A percentile compares a stretch with the other conserved stretches of the same genome.
Evolutionary conservation across 2,329 filamentous ascomycete genomes (phyloP).

Genomic region (Ceratocystis destructans): DNA sequence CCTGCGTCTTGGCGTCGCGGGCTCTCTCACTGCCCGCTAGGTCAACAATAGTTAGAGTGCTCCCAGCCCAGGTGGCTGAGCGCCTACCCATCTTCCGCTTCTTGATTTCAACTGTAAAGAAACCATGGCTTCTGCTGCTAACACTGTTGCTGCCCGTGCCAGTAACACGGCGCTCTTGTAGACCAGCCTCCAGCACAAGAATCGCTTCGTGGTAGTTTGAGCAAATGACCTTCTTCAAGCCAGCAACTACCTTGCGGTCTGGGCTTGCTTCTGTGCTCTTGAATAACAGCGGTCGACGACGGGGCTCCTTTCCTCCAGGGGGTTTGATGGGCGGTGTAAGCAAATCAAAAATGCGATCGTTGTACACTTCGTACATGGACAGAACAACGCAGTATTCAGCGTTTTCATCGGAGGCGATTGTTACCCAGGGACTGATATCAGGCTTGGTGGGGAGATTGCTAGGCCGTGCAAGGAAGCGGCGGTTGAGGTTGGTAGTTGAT

Average conservation of each 20-base stretch:
- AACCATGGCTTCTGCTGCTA: constrained; percentile 85
- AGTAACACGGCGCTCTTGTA: constrained; percentile 74
- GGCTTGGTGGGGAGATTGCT: constrained; percentile 61
- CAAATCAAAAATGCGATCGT: constrained; percentile 92
- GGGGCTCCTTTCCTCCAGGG: constrained; percentile 21
- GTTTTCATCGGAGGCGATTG: constrained; percentile 44
- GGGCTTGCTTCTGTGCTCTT: constrained; percentile 79
- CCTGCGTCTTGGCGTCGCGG: constrained; percentile 83
- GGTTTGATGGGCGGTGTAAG: constrained; percentile 45
- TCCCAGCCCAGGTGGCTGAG: constrained; percentile 53
- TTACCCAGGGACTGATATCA: constrained; percentile 58
- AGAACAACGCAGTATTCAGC: constrained; percentile 79
- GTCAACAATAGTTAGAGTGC: constrained; percentile 76
- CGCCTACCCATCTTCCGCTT: constrained; percentile 42
- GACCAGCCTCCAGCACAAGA: constrained; percentile 75
- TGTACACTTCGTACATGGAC: constrained; percentile 99
- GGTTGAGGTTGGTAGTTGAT: constrained; percentile 39
- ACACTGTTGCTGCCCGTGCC: constrained; percentile 89
- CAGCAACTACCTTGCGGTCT: constrained; percentile 88
- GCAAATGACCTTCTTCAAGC: constrained; percentile 81
- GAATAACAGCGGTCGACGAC: constrained; percentile 74
- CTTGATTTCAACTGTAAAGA: constrained; percentile 91
- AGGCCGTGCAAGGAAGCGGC: constrained; percentile 51
- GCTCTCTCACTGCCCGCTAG: constrained; percentile 88
- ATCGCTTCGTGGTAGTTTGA: constrained; percentile 69